Conservation (phyloP, 345 rosid genomes). For the Boechera retrofracta region DNA sequence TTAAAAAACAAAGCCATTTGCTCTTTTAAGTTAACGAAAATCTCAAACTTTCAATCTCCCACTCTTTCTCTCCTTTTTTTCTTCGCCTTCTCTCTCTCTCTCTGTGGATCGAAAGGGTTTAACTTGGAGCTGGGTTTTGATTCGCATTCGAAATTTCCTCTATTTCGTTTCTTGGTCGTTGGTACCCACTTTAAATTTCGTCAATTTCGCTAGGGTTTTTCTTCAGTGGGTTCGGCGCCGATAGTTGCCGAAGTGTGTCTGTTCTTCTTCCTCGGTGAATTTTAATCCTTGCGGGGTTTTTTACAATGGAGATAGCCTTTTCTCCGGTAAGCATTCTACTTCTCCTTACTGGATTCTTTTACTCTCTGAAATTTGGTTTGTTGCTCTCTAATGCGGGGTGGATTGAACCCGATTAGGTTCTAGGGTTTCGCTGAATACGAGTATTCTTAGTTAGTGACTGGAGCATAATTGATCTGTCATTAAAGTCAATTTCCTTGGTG, state of each 20-base stretch:
- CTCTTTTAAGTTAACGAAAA: no score
- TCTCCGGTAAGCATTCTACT: conserved; percentile 36
- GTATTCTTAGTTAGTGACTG: not conserved
- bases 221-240: conserved; percentile 28
- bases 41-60: not conserved
- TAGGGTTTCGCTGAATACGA: conserved; percentile 34
- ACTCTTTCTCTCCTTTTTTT: conserved; percentile 15
- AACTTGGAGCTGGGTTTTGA: not conserved
- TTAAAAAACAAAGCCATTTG: no score
- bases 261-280: conserved; percentile 20
- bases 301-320: conserved; percentile 16
- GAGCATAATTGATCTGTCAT: conserved; percentile 9
- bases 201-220: conserved; percentile 19
- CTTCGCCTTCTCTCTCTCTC: not conserved
- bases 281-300: not conserved
- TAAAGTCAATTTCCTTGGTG: not conserved
- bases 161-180: not conserved
- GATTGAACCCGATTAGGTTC: conserved; percentile 23
- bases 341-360: conserved; percentile 3
- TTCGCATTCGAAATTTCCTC: not conserved
- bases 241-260: conserved; percentile 8
- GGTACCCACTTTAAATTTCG: not conserved
- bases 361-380: conserved; percentile 7
- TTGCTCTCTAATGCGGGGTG: conserved; percentile 10
- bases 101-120: conserved; percentile 24